phyloP scores from a whole-genome alignment of 106 monocot genomes.

The Chionographis japonica region DNA sequence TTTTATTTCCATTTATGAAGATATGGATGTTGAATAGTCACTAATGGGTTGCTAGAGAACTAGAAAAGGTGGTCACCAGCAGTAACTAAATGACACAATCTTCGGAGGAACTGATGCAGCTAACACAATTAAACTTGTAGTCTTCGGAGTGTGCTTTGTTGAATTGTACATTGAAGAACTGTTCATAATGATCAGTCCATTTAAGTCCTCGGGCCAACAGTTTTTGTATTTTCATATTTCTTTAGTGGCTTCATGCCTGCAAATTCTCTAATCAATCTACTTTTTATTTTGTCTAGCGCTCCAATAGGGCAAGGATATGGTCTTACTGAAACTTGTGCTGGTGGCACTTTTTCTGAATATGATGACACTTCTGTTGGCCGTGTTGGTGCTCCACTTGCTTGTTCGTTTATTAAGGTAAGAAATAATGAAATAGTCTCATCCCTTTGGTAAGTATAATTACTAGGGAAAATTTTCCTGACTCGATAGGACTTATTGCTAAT shows the following conservation, averaged over 20 bases:
- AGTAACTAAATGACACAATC: too few relatives aligned
- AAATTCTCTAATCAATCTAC: background rate
- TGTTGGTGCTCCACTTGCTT: slow-evolving; percentile 97
- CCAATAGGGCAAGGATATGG: slow-evolving; percentile 99
- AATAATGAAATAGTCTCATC: background rate
- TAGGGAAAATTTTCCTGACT: background rate
- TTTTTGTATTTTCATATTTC: slow-evolving; percentile 3
- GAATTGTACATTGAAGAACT: too few relatives aligned
- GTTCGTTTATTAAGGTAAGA: slow-evolving; percentile 84
- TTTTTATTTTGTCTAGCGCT: slow-evolving; percentile 52
- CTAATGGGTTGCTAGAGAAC: too few relatives aligned
- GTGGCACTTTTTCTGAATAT: slow-evolving; percentile 92
- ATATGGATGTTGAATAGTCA: too few relatives aligned
- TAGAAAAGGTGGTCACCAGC: too few relatives aligned
- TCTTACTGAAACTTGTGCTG: slow-evolving; percentile 97
- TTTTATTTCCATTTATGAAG: too few relatives aligned
- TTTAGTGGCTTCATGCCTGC: too few relatives aligned
- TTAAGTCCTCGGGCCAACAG: background rate
- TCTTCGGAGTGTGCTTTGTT: too few relatives aligned
- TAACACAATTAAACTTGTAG: too few relatives aligned
- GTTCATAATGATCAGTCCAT: background rate
- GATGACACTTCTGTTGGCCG: slow-evolving; percentile 97
- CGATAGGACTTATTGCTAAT: background rate
- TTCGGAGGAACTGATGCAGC: too few relatives aligned
- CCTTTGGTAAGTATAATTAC: background rate